Base-by-base conservation (phyloP, 2,329 filamentous ascomycete genomes). In the Penicillium psychrosexuale region DNA sequence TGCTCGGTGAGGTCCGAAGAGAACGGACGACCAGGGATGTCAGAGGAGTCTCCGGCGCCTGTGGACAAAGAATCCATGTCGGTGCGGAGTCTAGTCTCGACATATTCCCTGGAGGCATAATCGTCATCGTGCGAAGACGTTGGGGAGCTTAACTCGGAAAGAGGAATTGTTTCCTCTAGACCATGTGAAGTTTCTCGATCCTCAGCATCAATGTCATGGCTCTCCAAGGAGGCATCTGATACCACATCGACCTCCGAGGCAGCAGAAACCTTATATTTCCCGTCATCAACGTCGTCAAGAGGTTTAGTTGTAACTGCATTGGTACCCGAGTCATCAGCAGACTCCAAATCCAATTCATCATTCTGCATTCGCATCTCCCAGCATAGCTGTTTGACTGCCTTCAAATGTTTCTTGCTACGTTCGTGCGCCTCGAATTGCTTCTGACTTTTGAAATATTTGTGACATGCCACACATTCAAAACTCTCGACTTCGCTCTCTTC, bases 361-460 rank as follows among this genome's bases (percentile, higher is more conserved):
- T 92, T 88, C 66, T 99, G 89, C 63, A 87, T 85, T 63, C 82
- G 84, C 91, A 99, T 96, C 70, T 94, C 87, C 66, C 84, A 82
- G 65, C 85, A 85, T 37, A 99, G 75, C 57, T 91, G 84, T 62
- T 92, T 87, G 7, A 97, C 82, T 2, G 91, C 88, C 70, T 96
- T 97, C 58, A 87, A 75, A 67, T 99, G 94, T 74, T 97, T 99
- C 72, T 96, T 99, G 79, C 93, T 97, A 76, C 88, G 91, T 75
- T 97, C 92, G 66, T 99, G 94, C 3, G 89, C 87, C 66, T 95
- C 86, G 57, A 89, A 91, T 68, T 97, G 93, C 61, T 91, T 91
- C 69, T 96, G 89, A 66, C 92, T 97, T 74, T 97, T 89, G 72
- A 93, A 94, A 1, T 69, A 80, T 70, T 87, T 87, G 57, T 80